Conservation (phyloP, 139 green algal genomes). For the Chlorella ohadii region DNA sequence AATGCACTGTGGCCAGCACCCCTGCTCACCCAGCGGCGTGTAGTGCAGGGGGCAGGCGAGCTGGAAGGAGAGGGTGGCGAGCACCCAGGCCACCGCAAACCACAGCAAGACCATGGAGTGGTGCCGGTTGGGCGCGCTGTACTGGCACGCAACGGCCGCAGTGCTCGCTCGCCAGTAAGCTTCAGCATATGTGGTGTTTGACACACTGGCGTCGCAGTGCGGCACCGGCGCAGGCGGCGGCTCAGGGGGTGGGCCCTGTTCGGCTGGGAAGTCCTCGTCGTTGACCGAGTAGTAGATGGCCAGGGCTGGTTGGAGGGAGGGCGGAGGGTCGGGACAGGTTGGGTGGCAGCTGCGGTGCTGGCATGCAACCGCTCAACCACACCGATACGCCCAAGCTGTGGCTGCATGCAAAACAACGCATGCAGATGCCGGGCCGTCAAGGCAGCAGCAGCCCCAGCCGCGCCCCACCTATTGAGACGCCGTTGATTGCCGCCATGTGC, state of each 20-base stretch:
- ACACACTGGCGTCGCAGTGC: not conserved
- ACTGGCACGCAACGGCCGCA: not conserved
- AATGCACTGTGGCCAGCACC: no score
- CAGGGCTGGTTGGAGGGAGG: not conserved
- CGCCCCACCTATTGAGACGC: conserved; percentile 1
- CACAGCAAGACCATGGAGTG: not conserved
- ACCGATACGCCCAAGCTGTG: no score
- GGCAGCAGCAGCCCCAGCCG: no score
- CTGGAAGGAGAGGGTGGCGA: conserved; percentile 28
- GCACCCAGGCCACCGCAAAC: conserved; percentile 14
- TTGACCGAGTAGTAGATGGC: conserved; percentile 15
- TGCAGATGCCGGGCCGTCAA: no score
- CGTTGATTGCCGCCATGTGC: conserved; percentile 30
- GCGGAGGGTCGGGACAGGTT: not conserved
- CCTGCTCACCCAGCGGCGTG: not conserved
- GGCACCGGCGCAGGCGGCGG: not conserved
- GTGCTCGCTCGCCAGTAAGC: no score
- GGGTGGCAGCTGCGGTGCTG: no score
- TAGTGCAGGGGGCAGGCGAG: conserved; percentile 13
- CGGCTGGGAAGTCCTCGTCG: not conserved
- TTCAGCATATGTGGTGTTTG: no score
- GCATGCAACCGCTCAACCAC: no score
- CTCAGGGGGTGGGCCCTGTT: no score
- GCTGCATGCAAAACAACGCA: no score
- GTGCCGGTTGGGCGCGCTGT: not conserved